Base-by-base conservation (phyloP, 2,329 filamentous ascomycete genomes). In the Fusarium papillatum region DNA sequence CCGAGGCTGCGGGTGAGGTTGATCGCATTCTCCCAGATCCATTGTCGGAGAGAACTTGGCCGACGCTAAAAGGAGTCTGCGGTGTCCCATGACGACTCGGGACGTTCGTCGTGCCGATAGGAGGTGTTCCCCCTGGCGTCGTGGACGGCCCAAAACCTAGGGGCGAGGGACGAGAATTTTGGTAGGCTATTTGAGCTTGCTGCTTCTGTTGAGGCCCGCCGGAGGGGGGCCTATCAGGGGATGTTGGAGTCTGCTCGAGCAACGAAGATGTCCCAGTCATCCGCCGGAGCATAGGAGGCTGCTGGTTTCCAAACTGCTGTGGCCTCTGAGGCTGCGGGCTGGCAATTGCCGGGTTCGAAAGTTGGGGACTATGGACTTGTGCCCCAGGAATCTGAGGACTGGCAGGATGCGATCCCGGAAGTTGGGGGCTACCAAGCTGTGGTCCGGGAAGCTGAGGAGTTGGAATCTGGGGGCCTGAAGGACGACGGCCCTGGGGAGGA, bases 271-370 rank as follows among this genome's bases (percentile, higher is more conserved):
- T 72, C 9, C 69, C 74, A 8, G 70, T 74, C 66, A 72, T 76
- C 31, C 75, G 76, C 29, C 74, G 75, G 8, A 70, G 22, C 53
- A 70, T 73, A n/a, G 68, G 59, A 13, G 72, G 60, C 17, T 70
- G 74, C n/a, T 68, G 71, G 31, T n/a, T 41, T 14, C 55, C 65
- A 48, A 72, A 61, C 36, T 71, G 66, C 43, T 68, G 72, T 55
- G 72, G 75, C 38, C 72, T 75, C 41, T 77, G 74, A 48, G 75
- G 75, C 57, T 75, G 75, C 39, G 75, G 75, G 39, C 75, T 76
- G 11, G 69, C 75, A 41, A 77, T 67, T 19, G 59, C 59, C 11
- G 73, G 73, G 9, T 36, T 46, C 39, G 68, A 22, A 50, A 61
- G 19, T 13, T 62, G 72, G 7, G 63, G 19, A 29, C 41, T 62